A percentile compares a stretch with the other conserved stretches of the same genome.
These are phyloP conservation scores for Penicillium corylophilum DNA, from an alignment of 2,329 filamentous ascomycete species.

Conservation along the genomic window DNA sequence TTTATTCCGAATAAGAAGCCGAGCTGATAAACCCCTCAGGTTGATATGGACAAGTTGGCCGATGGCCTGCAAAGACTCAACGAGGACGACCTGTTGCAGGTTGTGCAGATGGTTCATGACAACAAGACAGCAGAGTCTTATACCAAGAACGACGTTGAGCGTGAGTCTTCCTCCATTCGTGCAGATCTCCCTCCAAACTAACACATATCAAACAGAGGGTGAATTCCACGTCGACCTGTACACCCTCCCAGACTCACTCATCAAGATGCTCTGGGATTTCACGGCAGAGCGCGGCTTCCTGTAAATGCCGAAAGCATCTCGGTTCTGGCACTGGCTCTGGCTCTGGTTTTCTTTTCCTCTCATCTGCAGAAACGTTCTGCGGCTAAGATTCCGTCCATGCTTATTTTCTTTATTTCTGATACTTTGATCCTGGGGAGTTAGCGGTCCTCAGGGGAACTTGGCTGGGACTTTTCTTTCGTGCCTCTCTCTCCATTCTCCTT, in stretches of 20 bases:
- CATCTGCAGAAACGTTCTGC: background rate
- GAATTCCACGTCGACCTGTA: conserved; percentile 98
- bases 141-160: conserved; percentile 94
- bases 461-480: conserved; percentile 17
- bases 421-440: conserved; percentile 20
- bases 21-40: conserved; percentile 33
- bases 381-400: conserved; percentile 1
- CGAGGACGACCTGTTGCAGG: conserved; percentile 90
- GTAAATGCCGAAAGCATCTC: conserved; percentile 15
- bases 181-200: background rate
- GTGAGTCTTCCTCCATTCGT: conserved; percentile 54
- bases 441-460: conserved; percentile 16
- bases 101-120: conserved; percentile 98
- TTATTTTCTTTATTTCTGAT: conserved; percentile 7
- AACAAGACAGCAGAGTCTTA: conserved; percentile 93
- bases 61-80: conserved; percentile 83
- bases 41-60: conserved; percentile 96
- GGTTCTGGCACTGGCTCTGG: too few relatives aligned
- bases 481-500: background rate
- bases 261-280: conserved; percentile 96
- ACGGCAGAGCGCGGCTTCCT: conserved; percentile 49
- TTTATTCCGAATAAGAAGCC: too few relatives aligned
- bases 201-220: conserved; percentile 61
- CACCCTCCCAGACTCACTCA: conserved; percentile 85
- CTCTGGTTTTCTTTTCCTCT: background rate